These are phyloP conservation scores for Hymenotorrendiella dingleyae DNA, from an alignment of 2,329 filamentous ascomycete species.

Conservation along the genomic window DNA sequence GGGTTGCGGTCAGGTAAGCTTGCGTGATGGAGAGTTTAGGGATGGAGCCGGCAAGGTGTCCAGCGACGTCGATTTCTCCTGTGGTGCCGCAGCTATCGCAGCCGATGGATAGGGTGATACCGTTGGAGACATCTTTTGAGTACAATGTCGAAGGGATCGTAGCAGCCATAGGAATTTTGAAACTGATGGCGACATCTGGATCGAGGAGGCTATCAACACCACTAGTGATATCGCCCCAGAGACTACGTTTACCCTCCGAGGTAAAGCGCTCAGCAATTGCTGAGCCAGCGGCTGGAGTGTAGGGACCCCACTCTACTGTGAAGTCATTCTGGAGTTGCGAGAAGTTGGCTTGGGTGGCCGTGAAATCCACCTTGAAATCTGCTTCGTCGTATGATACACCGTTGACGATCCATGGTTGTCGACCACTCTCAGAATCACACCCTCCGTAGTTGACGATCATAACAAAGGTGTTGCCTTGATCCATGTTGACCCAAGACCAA, in stretches of 20 bases:
- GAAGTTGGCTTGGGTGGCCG: constrained; percentile 3
- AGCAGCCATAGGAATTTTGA: not conserved
- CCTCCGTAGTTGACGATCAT: constrained; percentile 10
- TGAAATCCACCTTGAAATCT: constrained; percentile 6
- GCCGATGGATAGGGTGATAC: constrained; percentile 1
- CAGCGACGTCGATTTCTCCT: constrained; percentile 3
- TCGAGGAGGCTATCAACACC: not conserved
- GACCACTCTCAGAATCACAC: not conserved
- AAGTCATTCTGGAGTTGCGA: constrained; percentile 3
- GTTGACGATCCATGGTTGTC: constrained; percentile 7
- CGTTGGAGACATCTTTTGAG: not conserved
- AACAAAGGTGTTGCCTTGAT: constrained; percentile 2
- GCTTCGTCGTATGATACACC: not conserved
- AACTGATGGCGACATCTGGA: not conserved
- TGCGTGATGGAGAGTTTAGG: not conserved
- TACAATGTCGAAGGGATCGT: not conserved
- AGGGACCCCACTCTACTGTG: constrained; percentile 5
- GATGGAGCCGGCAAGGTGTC: not conserved
- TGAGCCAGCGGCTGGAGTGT: not conserved
- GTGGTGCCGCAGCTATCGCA: constrained; percentile 5
- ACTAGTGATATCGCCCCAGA: not conserved
- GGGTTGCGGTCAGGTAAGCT: constrained; percentile 1
- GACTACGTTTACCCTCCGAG: too few species aligned
- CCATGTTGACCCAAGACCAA: constrained; percentile 10
- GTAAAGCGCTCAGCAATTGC: not conserved